phyloP scores from a whole-genome alignment of 441 rosid genomes.

The Erodium chrysanthum region DNA sequence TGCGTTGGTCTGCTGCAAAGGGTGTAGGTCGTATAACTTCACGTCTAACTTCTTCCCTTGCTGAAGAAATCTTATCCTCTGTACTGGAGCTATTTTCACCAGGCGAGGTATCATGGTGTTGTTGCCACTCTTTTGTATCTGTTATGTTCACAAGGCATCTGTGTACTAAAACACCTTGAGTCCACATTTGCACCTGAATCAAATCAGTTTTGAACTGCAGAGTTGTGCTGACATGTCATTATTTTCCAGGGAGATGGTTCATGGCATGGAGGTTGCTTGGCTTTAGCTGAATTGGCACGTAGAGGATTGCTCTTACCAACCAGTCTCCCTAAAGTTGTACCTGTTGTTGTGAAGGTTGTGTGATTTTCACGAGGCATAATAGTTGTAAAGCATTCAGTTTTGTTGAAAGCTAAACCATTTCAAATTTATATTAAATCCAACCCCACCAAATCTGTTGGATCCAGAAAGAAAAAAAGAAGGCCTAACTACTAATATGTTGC shows the following conservation, averaged over 20 bases:
- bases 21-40: conserved; percentile 87
- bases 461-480: not conserved
- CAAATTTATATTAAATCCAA: not conserved
- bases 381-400: not conserved
- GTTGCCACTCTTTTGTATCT: conserved; percentile 14
- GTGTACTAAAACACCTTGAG: not conserved
- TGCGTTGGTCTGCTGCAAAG: conserved; percentile 99
- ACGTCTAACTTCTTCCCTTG: conserved; percentile 63
- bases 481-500: not conserved
- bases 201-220: conserved; percentile 6
- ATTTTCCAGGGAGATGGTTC: conserved; percentile 88
- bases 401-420: conserved; percentile 3
- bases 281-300: conserved; percentile 87
- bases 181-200: not conserved
- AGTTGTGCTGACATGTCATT: conserved; percentile 14
- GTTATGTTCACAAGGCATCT: not conserved
- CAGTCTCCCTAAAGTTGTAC: conserved; percentile 77
- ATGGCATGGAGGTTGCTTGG: conserved; percentile 98
- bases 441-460: not conserved
- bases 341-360: conserved; percentile 75
- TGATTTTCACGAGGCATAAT: conserved; percentile 8
- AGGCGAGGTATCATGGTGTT: conserved; percentile 56
- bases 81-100: conserved; percentile 78
- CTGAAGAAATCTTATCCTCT: conserved; percentile 82
- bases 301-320: conserved; percentile 85